Evolutionary conservation across 768 basidiomycete genomes (phyloP).

Genomic region (Austroboletus eburneus): DNA sequence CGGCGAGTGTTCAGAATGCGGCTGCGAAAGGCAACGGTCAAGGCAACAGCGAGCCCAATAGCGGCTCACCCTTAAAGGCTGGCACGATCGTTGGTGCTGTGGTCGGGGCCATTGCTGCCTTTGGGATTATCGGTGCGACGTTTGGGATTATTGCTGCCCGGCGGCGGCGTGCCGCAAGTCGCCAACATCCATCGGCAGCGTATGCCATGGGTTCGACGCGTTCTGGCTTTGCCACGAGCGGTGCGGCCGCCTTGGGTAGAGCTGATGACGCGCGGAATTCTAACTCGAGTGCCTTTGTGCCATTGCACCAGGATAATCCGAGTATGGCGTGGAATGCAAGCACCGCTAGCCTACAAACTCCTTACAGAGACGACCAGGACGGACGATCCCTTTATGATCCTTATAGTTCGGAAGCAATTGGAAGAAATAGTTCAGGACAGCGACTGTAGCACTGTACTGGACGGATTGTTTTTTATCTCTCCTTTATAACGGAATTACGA

Average conservation of each 20-base stretch:
- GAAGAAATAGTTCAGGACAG: conserved; percentile 24
- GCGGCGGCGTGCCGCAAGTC: conserved; percentile 43
- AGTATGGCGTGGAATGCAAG: conserved; percentile 60
- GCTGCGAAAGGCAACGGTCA: conserved; percentile 35
- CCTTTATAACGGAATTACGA: background rate
- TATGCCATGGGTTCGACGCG: conserved; percentile 38
- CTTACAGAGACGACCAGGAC: conserved; percentile 34
- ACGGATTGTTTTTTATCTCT: conserved; percentile 1
- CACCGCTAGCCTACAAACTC: conserved; percentile 40
- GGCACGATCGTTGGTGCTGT: conserved; percentile 27
- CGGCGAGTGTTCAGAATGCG: conserved; percentile 39
- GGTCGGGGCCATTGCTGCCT: conserved; percentile 27
- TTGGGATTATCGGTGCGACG: conserved; percentile 30
- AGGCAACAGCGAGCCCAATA: conserved; percentile 7
- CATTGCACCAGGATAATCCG: conserved; percentile 60
- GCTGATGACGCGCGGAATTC: conserved; percentile 37
- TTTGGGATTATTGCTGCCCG: conserved; percentile 47
- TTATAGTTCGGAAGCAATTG: conserved; percentile 21
- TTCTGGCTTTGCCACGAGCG: conserved; percentile 27
- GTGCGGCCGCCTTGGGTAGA: conserved; percentile 17
- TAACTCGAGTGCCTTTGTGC: conserved; percentile 68
- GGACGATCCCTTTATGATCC: conserved; percentile 22
- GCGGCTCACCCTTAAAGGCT: conserved; percentile 23
- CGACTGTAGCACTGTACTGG: conserved; percentile 19
- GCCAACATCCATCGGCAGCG: conserved; percentile 28